Base-by-base conservation (phyloP, 1,284 basidiomycete species). In the Malassezia pachydermatis region DNA sequence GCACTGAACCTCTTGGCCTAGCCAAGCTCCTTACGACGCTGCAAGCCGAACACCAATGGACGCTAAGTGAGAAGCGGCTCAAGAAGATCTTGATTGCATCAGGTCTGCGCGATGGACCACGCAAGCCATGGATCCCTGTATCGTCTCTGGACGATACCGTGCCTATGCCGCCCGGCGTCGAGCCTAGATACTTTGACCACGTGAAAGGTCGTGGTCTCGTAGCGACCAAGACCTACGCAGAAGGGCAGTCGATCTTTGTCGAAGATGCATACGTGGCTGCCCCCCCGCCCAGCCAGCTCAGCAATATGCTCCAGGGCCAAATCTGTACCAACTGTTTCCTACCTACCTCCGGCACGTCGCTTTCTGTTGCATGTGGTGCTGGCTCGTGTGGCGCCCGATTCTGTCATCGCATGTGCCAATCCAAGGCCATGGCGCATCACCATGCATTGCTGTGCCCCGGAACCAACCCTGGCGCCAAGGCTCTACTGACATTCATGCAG, bases 141-240 rank as follows among this genome's bases (percentile, higher is more conserved):
- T 67, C 65, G 2, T 47, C 33, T 17, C 54, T 66, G 51, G 65
- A 67, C 45, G 2, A 48, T 8, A 10, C 23, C 17, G 29, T 67
- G n/a, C 2, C 41, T 11, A 35, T 66, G 9, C 63, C 65, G 0
- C 1, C 51, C 2, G 60, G 60, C 13, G 77, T 85, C 10, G 76
- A 79, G 45, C 82, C 84, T 2, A 78, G 77, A 62, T 78, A 81
- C 73, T 88, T 87, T 64, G 76, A 80, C 41, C 75, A 77, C 45
- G 74, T 76, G 53, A 87, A 84, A 64, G 87, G 87, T 8, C 89
- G 90, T 63, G 88, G 88, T 0, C 75, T 90, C 24, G 78, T 89
- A 1, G 84, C 85, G 1, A 79, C 73, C 22, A 77, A 80, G 45
- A 75, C 77, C 39, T 82, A 89, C 49, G 72, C 74, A 10, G 77